phyloP scores from a whole-genome alignment of 2,329 filamentous ascomycete genomes.

The Fusarium neocosmosporiellum region DNA sequence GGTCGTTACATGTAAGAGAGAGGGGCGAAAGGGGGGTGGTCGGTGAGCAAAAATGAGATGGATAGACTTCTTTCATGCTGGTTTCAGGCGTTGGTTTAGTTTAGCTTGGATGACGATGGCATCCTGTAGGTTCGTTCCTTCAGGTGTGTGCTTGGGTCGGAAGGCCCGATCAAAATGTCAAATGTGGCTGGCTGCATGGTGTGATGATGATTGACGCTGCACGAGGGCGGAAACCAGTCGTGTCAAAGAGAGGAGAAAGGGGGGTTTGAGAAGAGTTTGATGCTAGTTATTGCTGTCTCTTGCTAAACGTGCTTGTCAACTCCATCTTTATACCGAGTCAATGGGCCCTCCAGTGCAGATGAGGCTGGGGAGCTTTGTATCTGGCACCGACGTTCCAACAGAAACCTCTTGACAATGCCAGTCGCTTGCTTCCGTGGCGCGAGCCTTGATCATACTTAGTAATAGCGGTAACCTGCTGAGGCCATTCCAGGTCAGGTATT shows the following conservation, averaged over 20 bases:
- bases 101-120: background rate
- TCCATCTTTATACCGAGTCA: background rate
- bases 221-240: background rate
- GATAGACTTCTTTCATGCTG: conserved; percentile 5
- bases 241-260: background rate
- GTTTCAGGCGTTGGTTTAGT: conserved; percentile 23
- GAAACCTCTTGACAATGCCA: background rate
- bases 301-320: background rate
- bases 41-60: conserved; percentile 8
- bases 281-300: background rate
- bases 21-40: background rate
- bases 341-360: background rate
- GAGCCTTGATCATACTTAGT: background rate
- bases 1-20: background rate
- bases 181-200: conserved; percentile 8
- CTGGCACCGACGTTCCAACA: background rate
- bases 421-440: background rate
- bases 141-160: background rate
- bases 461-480: background rate
- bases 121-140: background rate
- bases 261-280: background rate
- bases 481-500: background rate
- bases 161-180: background rate
- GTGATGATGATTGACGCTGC: background rate
- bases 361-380: background rate